Conservation (phyloP, 2,329 filamentous ascomycete species). For the Hypoxylon sp. region DNA sequence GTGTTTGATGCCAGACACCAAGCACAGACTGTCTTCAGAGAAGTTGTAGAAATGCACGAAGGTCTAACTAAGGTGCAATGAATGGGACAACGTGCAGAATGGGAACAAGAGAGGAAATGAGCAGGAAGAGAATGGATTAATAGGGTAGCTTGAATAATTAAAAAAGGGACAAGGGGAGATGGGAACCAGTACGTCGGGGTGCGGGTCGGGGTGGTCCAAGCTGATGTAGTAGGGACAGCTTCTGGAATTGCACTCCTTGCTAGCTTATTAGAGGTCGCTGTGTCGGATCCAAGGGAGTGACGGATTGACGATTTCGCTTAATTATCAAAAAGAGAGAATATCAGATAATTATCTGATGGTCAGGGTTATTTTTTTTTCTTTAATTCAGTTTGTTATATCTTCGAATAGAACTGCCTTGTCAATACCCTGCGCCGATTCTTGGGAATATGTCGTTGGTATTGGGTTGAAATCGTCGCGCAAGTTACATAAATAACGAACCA, state of each 20-base stretch:
- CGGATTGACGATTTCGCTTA: conserved; percentile 47
- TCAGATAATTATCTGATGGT: conserved; percentile 16
- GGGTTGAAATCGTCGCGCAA: conserved; percentile 29
- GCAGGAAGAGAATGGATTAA: conserved; percentile 46
- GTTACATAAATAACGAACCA: conserved; percentile 21
- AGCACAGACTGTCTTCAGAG: conserved; percentile 14
- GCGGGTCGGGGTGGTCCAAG: conserved; percentile 52
- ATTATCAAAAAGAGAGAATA: conserved; percentile 25
- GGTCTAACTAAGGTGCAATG: conserved; percentile 31
- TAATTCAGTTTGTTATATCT: conserved; percentile 4
- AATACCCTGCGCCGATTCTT: conserved; percentile 35
- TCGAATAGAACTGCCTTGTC: conserved; percentile 22
- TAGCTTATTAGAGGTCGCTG: conserved; percentile 51
- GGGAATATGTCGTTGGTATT: conserved; percentile 23
- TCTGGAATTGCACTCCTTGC: conserved; percentile 54
- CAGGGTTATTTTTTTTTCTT: conserved; percentile 19
- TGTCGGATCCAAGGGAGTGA: conserved; percentile 52
- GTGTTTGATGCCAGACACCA: conserved; percentile 37
- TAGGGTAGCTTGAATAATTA: conserved; percentile 49
- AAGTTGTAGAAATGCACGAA: conserved; percentile 33
- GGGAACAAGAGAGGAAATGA: conserved; percentile 45
- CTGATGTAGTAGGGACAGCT: conserved; percentile 51
- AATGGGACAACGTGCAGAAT: conserved; percentile 34
- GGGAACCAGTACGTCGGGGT: conserved; percentile 53
- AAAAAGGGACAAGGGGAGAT: conserved; percentile 51